Conservation (phyloP, 2,329 filamentous ascomycete species). For the Tolypocladium tropicale region DNA sequence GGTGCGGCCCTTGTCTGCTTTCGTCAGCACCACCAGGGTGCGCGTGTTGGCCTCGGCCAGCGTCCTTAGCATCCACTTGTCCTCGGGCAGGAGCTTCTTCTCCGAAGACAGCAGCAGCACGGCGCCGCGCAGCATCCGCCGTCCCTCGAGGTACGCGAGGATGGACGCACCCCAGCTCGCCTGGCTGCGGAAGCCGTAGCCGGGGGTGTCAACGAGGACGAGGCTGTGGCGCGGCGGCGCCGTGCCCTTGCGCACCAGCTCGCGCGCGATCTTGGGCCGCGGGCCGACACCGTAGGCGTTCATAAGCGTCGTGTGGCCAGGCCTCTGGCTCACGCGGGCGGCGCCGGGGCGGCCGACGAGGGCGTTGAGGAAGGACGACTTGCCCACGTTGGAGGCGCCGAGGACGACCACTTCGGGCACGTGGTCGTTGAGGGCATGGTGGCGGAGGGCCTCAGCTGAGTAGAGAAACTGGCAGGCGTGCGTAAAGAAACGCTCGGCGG, state of each 20-base stretch:
- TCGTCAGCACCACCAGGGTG: conserved; percentile 43
- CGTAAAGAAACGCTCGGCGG: conserved; percentile 22
- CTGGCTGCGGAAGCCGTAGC: conserved; percentile 37
- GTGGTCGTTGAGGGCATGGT: conserved; percentile 39
- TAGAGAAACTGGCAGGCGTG: conserved; percentile 32
- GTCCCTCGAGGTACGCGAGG: conserved; percentile 35
- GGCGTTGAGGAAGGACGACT: conserved; percentile 80
- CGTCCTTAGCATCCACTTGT: conserved; percentile 35
- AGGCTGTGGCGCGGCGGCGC: conserved; percentile 34
- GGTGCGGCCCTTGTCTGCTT: conserved; percentile 38
- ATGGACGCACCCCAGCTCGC: conserved; percentile 43
- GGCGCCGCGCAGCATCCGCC: conserved; percentile 38
- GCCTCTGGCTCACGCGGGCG: conserved; percentile 38
- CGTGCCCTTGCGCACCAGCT: conserved; percentile 21
- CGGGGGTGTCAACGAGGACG: conserved; percentile 40
- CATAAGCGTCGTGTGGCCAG: conserved; percentile 44
- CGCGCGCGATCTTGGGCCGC: conserved; percentile 16
- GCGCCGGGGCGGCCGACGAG: conserved; percentile 44
- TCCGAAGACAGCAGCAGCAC: conserved; percentile 43
- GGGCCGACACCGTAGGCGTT: conserved; percentile 47
- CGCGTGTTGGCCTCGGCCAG: conserved; percentile 33
- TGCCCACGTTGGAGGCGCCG: conserved; percentile 82
- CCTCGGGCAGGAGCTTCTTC: conserved; percentile 37
- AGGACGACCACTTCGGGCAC: conserved; percentile 62
- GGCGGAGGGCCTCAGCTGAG: conserved; percentile 35